These are phyloP conservation scores for Paramarasmius palmivorus DNA, from an alignment of 1,284 basidiomycete genomes.

Conservation along the genomic window DNA sequence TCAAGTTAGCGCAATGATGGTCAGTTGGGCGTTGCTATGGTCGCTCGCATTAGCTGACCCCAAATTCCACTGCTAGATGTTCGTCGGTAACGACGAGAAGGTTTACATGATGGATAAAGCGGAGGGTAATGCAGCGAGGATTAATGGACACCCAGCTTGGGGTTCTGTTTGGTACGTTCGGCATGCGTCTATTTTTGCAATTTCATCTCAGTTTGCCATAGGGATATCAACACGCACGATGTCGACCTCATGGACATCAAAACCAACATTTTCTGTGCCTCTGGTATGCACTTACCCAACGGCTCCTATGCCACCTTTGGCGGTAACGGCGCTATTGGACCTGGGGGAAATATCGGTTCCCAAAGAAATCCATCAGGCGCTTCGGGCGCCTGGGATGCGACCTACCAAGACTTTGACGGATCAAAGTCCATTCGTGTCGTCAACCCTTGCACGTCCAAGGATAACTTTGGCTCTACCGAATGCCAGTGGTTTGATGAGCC, in stretches of 20 bases:
- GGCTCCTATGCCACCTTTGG: slow-evolving; percentile 66
- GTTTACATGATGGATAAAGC: slow-evolving; percentile 62
- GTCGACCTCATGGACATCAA: slow-evolving; percentile 66
- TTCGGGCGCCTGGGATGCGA: slow-evolving; percentile 49
- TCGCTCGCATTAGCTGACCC: neutral
- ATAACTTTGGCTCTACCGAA: slow-evolving; percentile 44
- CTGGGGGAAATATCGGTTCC: slow-evolving; percentile 64
- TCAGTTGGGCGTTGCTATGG: slow-evolving; percentile 26
- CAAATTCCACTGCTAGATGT: slow-evolving; percentile 32
- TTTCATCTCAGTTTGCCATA: slow-evolving; percentile 19
- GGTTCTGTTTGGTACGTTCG: slow-evolving; percentile 43
- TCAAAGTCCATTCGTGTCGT: slow-evolving; percentile 71
- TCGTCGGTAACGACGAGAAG: slow-evolving; percentile 54
- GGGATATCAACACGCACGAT: slow-evolving; percentile 53
- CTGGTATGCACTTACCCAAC: slow-evolving; percentile 69
- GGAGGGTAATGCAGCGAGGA: slow-evolving; percentile 57
- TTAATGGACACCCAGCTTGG: slow-evolving; percentile 59
- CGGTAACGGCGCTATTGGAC: slow-evolving; percentile 79
- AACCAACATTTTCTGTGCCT: slow-evolving; percentile 84
- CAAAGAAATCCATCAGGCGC: slow-evolving; percentile 41
- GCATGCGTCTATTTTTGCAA: slow-evolving; percentile 7
- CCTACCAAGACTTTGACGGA: slow-evolving; percentile 69
- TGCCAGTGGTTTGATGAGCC: slow-evolving; percentile 85
- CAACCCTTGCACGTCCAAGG: slow-evolving; percentile 66
- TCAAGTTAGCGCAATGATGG: slow-evolving; percentile 67